These are phyloP conservation scores for Gymnopilus dilepis DNA, from an alignment of 768 basidiomycete genomes.

Conservation along the genomic window DNA sequence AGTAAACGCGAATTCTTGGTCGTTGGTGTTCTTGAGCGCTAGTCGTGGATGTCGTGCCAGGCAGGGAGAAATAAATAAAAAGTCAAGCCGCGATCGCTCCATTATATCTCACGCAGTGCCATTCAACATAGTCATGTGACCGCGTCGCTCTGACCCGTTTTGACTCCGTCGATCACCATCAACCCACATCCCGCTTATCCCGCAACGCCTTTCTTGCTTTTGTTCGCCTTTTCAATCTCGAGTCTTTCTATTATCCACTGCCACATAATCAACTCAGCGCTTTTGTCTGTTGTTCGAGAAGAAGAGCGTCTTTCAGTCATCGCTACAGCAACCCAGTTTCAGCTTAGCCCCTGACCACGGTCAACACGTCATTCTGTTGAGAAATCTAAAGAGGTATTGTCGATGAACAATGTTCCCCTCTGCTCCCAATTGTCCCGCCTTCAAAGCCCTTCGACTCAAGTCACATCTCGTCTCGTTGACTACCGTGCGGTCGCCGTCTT, in stretches of 20 bases:
- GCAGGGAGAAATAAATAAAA: slow-evolving; percentile 34
- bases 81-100: slow-evolving; percentile 25
- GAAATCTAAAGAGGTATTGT: not conserved
- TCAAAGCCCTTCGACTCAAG: not conserved
- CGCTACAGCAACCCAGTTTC: not conserved
- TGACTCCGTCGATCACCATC: slow-evolving; percentile 14
- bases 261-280: not conserved
- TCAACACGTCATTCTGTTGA: not conserved
- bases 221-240: not conserved
- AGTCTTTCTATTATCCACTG: not conserved
- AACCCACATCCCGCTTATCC: not conserved
- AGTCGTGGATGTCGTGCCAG: slow-evolving; percentile 33
- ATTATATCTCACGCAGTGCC: slow-evolving; percentile 41
- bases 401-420: slow-evolving; percentile 4
- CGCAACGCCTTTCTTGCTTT: not conserved
- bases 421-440: not conserved
- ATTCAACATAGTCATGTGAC: slow-evolving; percentile 54
- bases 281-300: not conserved
- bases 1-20: slow-evolving; percentile 2
- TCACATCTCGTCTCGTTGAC: not conserved
- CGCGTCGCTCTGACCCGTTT: slow-evolving; percentile 35
- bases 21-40: slow-evolving; percentile 5
- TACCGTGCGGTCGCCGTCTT: not conserved
- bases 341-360: not conserved
- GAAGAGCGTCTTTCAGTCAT: not conserved